Base-by-base conservation (phyloP, 2,329 filamentous ascomycete species). In the Aureobasidium sp. region DNA sequence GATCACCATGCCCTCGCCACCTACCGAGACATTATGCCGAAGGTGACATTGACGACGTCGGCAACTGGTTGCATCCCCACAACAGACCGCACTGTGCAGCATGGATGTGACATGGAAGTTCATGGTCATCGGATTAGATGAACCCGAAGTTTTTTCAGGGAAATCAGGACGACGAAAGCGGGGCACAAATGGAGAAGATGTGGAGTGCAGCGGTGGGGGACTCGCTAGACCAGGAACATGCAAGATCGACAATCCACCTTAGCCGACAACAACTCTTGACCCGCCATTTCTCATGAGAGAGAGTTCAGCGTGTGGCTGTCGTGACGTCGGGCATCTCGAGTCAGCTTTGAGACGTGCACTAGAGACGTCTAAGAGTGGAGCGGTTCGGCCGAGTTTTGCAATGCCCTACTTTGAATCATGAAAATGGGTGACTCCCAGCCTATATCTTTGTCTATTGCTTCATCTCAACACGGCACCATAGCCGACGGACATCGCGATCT, bases 271-370 rank as follows among this genome's bases (percentile, higher is more conserved):
- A 29, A 39, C 36, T 36, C 24, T 9, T 20, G 12, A 36, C 51
- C 51, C 51, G 51, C 51, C 51, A 41, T 55, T 20, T 32, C 0
- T 24, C 3, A 15, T 6, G 17, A 51, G 39, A 34, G 50, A 27
- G 13, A 26, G 13, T 34, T 6, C 13, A 52, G 10, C 51, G 20
- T 43, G 26, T 7, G 37, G 32, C 13, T 20, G 26, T 41, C 24
- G 29, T 55, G 51, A 55, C 51, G 51, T 55, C 51, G 51, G 51
- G 24, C 51, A 55, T 43, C 15, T n/a, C 29, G 51, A 55, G 12
- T 55, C 51, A 55, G 37, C 17, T 9, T 29, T 15, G 37, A 32
- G 24, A 43, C 26, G 32, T 34, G 32, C 32, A 34, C 32, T 34
- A 13, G 4, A 13, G 34, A 37, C 13, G 5, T 37, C 2, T 37